A percentile compares a stretch with the other conserved stretches of the same genome.
These are phyloP conservation scores for Knoxdaviesia capensis DNA, from an alignment of 2,329 filamentous ascomycete genomes.

Conservation along the genomic window DNA sequence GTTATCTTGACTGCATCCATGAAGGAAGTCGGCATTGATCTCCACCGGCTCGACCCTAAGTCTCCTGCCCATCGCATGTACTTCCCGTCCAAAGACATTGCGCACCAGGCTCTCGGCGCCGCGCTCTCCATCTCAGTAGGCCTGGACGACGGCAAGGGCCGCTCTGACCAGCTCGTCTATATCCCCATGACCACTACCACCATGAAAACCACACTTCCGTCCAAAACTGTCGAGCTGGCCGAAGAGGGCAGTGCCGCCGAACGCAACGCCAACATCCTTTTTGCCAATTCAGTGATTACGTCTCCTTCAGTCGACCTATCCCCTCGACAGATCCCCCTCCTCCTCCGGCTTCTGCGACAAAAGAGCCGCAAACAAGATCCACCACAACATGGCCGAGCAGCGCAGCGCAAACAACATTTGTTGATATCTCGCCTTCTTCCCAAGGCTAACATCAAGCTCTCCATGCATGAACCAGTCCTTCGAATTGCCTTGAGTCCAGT, in stretches of 20 bases:
- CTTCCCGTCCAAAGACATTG: slow-evolving; percentile 79
- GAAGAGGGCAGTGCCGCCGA: slow-evolving; percentile 55
- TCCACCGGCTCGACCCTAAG: slow-evolving; percentile 77
- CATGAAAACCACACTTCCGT: slow-evolving; percentile 80
- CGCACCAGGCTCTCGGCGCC: slow-evolving; percentile 82
- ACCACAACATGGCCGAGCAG: slow-evolving; percentile 8
- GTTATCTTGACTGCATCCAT: slow-evolving; percentile 58
- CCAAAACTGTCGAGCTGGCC: slow-evolving; percentile 73
- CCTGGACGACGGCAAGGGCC: slow-evolving; percentile 72
- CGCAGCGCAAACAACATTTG: slow-evolving; percentile 33
- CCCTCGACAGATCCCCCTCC: slow-evolving; percentile 71
- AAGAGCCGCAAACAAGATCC: slow-evolving; percentile 19
- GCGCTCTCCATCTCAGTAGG: slow-evolving; percentile 85
- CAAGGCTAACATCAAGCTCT: slow-evolving; percentile 87
- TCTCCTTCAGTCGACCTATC: slow-evolving; percentile 89
- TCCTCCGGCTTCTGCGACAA: slow-evolving; percentile 54
- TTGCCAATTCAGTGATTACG: slow-evolving; percentile 88
- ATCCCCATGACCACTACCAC: slow-evolving; percentile 95
- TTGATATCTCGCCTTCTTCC: slow-evolving; percentile 81
- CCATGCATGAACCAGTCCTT: slow-evolving; percentile 87
- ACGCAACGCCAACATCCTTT: slow-evolving; percentile 86
- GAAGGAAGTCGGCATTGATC: slow-evolving; percentile 88
- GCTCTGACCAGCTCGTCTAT: slow-evolving; percentile 74
- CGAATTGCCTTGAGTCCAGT: slow-evolving; percentile 74
- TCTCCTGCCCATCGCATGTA: slow-evolving; percentile 97